Conservation (phyloP, 2,329 filamentous ascomycete genomes). For the Xylariomycetidae sp. region DNA sequence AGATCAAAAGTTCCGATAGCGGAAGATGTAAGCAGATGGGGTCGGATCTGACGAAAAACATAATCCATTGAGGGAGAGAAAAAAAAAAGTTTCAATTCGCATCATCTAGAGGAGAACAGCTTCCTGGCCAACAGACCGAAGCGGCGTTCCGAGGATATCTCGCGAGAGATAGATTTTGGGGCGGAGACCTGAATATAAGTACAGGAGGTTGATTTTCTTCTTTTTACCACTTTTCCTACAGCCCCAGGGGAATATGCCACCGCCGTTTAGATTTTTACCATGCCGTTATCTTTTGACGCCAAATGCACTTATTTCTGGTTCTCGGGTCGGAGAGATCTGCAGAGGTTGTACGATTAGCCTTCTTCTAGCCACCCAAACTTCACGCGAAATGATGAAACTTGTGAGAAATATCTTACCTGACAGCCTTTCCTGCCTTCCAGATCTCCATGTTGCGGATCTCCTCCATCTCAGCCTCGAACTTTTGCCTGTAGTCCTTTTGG, state of each 20-base stretch:
- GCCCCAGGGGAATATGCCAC: slow-evolving; percentile 18
- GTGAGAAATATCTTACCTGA: slow-evolving; percentile 68
- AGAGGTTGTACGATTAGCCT: slow-evolving; percentile 6
- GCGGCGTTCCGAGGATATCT: too few species aligned
- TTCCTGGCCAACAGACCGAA: too few species aligned
- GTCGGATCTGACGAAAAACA: too few species aligned
- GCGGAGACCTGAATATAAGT: slow-evolving; percentile 33
- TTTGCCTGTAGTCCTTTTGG: slow-evolving; percentile 91
- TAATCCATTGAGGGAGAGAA: too few species aligned
- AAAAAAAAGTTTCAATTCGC: too few species aligned
- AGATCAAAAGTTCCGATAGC: too few species aligned
- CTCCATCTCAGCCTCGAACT: slow-evolving; percentile 97
- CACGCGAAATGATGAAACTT: too few species aligned
- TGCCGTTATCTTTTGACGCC: slow-evolving; percentile 12
- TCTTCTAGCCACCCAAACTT: too few species aligned
- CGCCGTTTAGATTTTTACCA: slow-evolving; percentile 18
- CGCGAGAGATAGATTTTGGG: too few species aligned
- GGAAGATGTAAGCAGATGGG: too few species aligned
- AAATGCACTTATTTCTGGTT: slow-evolving; percentile 65
- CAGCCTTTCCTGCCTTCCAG: slow-evolving; percentile 97
- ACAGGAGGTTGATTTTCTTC: slow-evolving; percentile 23
- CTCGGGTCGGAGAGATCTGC: slow-evolving; percentile 73
- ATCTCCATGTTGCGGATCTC: slow-evolving; percentile 98
- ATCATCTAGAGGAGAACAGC: too few species aligned
- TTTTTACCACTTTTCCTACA: slow-evolving; percentile 11